A percentile compares a stretch with the other conserved stretches of the same genome.
Evolutionary conservation across 2,329 filamentous ascomycete species (phyloP).

Genomic region (Trichoderma gracile): DNA sequence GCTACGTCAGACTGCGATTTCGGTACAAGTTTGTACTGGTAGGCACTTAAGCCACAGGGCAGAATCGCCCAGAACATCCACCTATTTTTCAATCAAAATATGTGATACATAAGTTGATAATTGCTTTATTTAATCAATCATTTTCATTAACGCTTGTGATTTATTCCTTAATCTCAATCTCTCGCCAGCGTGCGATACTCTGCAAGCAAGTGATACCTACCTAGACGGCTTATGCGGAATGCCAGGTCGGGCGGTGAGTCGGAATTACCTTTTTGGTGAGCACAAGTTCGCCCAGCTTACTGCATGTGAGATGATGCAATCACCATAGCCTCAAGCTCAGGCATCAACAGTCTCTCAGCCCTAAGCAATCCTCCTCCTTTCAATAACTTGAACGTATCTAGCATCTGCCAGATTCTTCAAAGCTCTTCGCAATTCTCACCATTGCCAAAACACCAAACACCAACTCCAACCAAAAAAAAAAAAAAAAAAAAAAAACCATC

Average conservation of each 20-base stretch:
- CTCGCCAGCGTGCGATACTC: neutral
- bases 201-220: neutral
- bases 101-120: neutral
- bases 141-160: neutral
- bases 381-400: neutral
- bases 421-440: no score
- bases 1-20: neutral
- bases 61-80: no score
- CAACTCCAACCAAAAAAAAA: neutral
- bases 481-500: neutral
- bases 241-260: neutral
- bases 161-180: neutral
- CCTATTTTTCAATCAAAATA: neutral
- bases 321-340: neutral
- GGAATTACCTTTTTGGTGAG: neutral
- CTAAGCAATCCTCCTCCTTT: neutral
- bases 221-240: neutral
- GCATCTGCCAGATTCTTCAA: no score
- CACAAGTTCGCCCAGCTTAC: neutral
- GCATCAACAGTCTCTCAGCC: neutral
- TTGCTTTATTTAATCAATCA: neutral
- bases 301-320: conserved; percentile 8
- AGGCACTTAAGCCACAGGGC: no score
- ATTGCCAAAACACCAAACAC: no score
- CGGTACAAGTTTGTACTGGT: no score